Evolutionary conservation across 169 alveolate genomes (phyloP), one percentile per base, ranked within the genome.

Genomic region (Plasmodium yoelii): DNA sequence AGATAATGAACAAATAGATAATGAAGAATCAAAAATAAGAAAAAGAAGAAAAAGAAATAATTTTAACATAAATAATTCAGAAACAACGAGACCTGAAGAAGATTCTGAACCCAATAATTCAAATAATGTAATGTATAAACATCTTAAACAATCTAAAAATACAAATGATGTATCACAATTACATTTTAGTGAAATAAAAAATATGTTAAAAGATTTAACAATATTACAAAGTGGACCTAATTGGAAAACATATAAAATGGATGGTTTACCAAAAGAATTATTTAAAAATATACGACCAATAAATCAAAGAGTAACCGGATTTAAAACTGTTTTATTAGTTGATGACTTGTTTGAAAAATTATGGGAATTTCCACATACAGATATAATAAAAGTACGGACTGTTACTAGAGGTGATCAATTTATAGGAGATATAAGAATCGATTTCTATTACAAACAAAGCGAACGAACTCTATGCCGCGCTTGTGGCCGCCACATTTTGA

Each of bases 321-420:
- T 77, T 28, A 92, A 92, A 65, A 92, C 92, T 0, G 92, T 86
- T 4, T 63, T 92, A 13, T 65, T 92, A 8, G 94, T 92, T 42
- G 94, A 92, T 70, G 94, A 92, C 5, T 64, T 92, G 19, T 92
- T 92, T 88, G 94, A 92, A 56, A 92, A 91, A 55, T 87, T 92
- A 63, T 92, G 94, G 94, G 94, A 92, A 34, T 92, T 92, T 57
- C 94, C 94, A 2, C 68, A 63, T 24, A 88, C 93, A n/a, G 94
- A 92, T 10, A 87, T 88, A 42, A 92, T 92, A 1, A 74, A 92
- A 55, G 93, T 88, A 24, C 24, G 94, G 28, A 92, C 92, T n/a
- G 94, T 92, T 13, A 92, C 94, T 0, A 70, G 94, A 60, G 94
- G 94, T 8, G 94, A 92, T 18, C 94, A 92, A 55, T 92, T 92